A percentile compares a stretch with the other conserved stretches of the same genome.
Conservation (phyloP, 2,329 filamentous ascomycete species). For the Fusarium transvaalense region DNA sequence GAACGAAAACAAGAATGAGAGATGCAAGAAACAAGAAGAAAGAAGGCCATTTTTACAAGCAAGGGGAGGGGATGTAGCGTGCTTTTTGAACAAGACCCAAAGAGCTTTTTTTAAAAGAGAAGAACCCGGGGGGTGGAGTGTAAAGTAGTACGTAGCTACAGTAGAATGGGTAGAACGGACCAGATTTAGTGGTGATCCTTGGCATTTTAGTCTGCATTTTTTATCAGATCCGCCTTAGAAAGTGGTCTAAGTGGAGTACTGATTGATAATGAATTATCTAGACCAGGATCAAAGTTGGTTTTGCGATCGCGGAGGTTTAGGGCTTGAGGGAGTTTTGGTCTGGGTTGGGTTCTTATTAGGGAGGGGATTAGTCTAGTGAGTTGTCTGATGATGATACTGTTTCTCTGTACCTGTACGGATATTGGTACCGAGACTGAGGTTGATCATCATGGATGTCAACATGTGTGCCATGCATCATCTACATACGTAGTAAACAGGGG, state of each 20-base stretch:
- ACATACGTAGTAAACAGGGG: slow-evolving; percentile 1
- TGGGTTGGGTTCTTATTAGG: background rate
- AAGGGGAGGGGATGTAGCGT: slow-evolving; percentile 8
- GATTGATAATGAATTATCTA: slow-evolving; percentile 40
- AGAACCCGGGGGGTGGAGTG: slow-evolving; percentile 34
- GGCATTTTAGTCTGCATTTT: slow-evolving; percentile 35
- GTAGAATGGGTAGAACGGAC: slow-evolving; percentile 1
- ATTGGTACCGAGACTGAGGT: background rate
- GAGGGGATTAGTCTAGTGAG: background rate
- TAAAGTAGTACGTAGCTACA: slow-evolving; percentile 9
- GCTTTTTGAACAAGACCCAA: slow-evolving; percentile 28
- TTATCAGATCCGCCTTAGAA: slow-evolving; percentile 39
- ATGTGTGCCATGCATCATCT: background rate
- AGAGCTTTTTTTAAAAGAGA: slow-evolving; percentile 24
- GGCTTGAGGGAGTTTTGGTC: background rate
- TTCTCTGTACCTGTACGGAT: background rate
- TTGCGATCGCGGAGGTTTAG: slow-evolving; percentile 30
- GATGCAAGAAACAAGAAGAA: background rate
- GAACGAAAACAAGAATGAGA: background rate
- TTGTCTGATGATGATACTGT: background rate
- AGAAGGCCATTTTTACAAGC: slow-evolving; percentile 5
- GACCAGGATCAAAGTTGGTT: slow-evolving; percentile 12
- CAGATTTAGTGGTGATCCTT: slow-evolving; percentile 39
- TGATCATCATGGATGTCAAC: background rate
- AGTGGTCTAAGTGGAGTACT: slow-evolving; percentile 24